A percentile compares a stretch with the other conserved stretches of the same genome.
phyloP scores from a whole-genome alignment of 108 stramenopile species.

The Cyclotella baltica region DNA sequence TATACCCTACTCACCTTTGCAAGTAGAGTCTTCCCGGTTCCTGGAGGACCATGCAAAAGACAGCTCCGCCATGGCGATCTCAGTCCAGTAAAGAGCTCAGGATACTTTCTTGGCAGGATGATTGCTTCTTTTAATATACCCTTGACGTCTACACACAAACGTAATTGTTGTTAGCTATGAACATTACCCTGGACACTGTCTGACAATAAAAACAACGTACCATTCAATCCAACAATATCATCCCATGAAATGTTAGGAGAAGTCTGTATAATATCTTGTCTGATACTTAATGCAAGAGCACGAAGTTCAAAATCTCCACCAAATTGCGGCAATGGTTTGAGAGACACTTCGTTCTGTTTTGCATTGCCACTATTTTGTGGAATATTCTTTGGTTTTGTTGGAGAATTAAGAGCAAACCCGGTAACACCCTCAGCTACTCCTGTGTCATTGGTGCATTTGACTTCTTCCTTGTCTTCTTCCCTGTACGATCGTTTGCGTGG shows the following conservation, averaged over 20 bases:
- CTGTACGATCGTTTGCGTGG: conserved; percentile 18
- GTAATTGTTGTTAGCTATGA: no score
- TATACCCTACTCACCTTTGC: conserved; percentile 54
- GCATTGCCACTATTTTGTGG: conserved; percentile 3
- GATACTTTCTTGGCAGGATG: conserved; percentile 66
- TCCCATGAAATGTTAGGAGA: conserved; percentile 53
- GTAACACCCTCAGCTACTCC: conserved; percentile 4
- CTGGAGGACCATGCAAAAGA: conserved; percentile 80
- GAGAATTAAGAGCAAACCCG: conserved; percentile 30
- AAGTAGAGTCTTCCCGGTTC: conserved; percentile 86
- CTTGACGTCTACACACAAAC: conserved; percentile 56
- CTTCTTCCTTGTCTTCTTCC: conserved; percentile 24
- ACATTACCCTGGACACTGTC: no score
- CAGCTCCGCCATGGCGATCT: conserved; percentile 76
- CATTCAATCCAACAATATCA: conserved; percentile 58
- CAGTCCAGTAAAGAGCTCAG: conserved; percentile 81
- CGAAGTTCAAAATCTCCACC: conserved; percentile 63
- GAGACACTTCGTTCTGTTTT: neutral
- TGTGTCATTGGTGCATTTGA: neutral
- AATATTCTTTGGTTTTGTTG: neutral
- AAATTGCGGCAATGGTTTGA: conserved; percentile 64
- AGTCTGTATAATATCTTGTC: conserved; percentile 63
- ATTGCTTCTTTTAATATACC: conserved; percentile 70
- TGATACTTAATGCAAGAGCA: conserved; percentile 53
- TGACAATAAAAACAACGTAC: no score